These are phyloP conservation scores for Aspergillus fructus DNA, from an alignment of 2,329 filamentous ascomycete genomes.

Conservation along the genomic window DNA sequence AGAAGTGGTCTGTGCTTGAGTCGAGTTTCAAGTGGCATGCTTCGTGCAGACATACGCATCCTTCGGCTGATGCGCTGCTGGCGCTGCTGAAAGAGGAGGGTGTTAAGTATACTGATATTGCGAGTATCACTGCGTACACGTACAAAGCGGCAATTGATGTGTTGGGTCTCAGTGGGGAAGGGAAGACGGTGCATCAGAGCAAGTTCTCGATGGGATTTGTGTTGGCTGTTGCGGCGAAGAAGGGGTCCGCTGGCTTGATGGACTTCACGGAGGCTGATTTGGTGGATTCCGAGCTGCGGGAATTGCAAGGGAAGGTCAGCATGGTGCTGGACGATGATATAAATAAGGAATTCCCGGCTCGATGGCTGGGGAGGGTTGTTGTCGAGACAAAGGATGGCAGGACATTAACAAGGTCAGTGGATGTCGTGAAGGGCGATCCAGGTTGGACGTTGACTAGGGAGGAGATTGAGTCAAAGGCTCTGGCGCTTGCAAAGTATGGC, in stretches of 20 bases:
- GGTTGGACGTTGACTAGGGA: conserved; percentile 24
- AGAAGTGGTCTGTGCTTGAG: conserved; percentile 24
- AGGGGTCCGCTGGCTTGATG: conserved; percentile 31
- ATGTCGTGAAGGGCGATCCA: conserved; percentile 31
- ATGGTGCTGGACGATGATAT: conserved; percentile 30
- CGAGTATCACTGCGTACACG: conserved; percentile 25
- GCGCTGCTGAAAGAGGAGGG: conserved; percentile 26
- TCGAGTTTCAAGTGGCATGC: conserved; percentile 38
- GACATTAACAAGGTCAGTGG: conserved; percentile 17
- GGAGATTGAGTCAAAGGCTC: background rate
- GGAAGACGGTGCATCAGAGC: conserved; percentile 34
- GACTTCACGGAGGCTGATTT: conserved; percentile 31
- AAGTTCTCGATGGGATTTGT: conserved; percentile 38
- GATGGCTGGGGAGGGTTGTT: conserved; percentile 29
- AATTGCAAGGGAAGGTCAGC: conserved; percentile 27
- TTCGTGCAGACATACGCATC: conserved; percentile 33
- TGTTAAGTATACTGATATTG: conserved; percentile 28
- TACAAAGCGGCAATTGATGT: conserved; percentile 34
- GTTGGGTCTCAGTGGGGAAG: conserved; percentile 26
- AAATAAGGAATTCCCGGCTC: conserved; percentile 27
- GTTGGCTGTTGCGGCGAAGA: conserved; percentile 32
- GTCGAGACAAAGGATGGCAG: conserved; percentile 21
- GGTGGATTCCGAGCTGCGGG: conserved; percentile 21
- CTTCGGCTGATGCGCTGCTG: conserved; percentile 31
- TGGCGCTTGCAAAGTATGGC: background rate